Base-by-base conservation (phyloP, 2,329 filamentous ascomycete genomes). In the Colletotrichum spinosum region DNA sequence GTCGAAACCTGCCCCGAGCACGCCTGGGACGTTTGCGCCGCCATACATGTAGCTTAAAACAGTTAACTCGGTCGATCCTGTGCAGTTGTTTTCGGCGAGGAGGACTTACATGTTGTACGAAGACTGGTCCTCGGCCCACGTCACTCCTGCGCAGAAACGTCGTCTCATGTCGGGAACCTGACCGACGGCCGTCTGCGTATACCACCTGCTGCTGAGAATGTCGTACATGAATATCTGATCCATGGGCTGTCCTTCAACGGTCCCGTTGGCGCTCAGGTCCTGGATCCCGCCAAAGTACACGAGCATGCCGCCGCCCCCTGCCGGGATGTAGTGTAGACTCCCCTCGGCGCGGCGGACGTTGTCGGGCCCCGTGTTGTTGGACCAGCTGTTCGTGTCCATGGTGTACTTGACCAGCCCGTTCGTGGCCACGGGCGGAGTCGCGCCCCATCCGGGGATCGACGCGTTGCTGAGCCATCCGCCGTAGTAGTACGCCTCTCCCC, bases 241-340 rank as follows among this genome's bases (percentile, higher is more conserved):
- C 78, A 83, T 83, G 2, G 79, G 75, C 59, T 83, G 79, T 2
- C 78, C 76, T 6, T 73, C 69, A n/a, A 79, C 76, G 4, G 80
- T 84, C 8, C 83, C 84, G 57, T 88, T 85, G 7, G 72, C 75
- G 48, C 72, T 76, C 2, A 74, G 73, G 39, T 86, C 83, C 64
- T 81, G 79, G 7, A 90, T 74, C 10, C 88, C 88, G 13, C 88
- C 88, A 73, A 90, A 85, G 69, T 89, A 89, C 1, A 89, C 77
- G 35, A 90, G 76, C 73, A 90, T 76, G 1, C 88, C 88, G 12
- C 77, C 80, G 67, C 89, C 85, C 12, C 87, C 86, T 6, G 84
- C 83, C 1, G 88, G 88, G 34, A 90, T 76, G 68, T 86, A 90
- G 0, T 87, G 75, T 81, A 90, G 81, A 4, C 80, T 79, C 1